Conservation (phyloP, 768 basidiomycete genomes). For the Butyriboletus loyo region DNA sequence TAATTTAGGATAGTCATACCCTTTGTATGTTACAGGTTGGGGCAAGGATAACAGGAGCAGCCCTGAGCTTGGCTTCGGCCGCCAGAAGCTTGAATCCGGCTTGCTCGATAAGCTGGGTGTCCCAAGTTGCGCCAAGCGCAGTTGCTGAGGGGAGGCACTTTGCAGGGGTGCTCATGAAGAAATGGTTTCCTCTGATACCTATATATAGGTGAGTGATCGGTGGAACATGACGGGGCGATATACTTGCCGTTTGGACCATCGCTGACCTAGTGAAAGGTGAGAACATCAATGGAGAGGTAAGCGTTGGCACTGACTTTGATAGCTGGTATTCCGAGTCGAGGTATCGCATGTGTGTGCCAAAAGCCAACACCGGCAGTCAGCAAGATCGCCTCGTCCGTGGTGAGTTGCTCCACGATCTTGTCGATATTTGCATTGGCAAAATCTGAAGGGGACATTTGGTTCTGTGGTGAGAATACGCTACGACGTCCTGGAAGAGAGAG, state of each 20-base stretch:
- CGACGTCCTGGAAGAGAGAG: conserved; percentile 6
- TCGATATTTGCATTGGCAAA: conserved; percentile 63
- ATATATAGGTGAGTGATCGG: not conserved
- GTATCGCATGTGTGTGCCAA: conserved; percentile 69
- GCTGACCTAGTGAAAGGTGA: conserved; percentile 48
- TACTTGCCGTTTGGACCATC: conserved; percentile 73
- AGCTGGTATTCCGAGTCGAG: conserved; percentile 66
- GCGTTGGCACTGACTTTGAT: conserved; percentile 45
- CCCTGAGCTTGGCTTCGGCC: conserved; percentile 65
- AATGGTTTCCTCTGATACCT: conserved; percentile 67
- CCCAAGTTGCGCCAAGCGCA: conserved; percentile 73
- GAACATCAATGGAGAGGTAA: conserved; percentile 6
- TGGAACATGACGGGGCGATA: not conserved
- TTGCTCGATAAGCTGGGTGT: conserved; percentile 58
- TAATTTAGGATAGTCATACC: conserved; percentile 33
- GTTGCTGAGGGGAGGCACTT: conserved; percentile 76
- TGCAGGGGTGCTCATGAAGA: conserved; percentile 79
- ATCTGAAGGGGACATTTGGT: conserved; percentile 61
- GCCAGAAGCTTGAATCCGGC: conserved; percentile 66
- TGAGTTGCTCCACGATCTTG: conserved; percentile 61
- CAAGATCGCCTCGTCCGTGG: conserved; percentile 70
- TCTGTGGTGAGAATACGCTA: not conserved
- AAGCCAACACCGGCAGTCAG: conserved; percentile 74
- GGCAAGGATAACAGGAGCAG: conserved; percentile 67
- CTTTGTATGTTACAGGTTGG: conserved; percentile 87